A percentile compares a stretch with the other conserved stretches of the same genome.
phyloP scores from a whole-genome alignment of 768 basidiomycete genomes.

The Tubosaeta sp. region DNA sequence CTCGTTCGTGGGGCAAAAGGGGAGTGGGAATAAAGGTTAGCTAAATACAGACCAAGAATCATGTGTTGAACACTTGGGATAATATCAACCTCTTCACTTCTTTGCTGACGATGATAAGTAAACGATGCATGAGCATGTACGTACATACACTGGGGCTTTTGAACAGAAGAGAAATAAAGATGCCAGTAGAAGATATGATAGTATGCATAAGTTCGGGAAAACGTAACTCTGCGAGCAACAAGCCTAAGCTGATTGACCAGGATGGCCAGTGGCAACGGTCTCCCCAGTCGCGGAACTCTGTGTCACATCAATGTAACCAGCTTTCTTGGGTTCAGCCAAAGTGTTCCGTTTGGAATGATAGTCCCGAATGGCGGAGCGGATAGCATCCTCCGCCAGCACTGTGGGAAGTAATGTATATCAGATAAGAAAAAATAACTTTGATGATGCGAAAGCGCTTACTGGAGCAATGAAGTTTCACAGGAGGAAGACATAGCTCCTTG shows the following conservation, averaged over 20 bases:
- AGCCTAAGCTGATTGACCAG: conserved; percentile 31
- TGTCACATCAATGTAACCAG: conserved; percentile 68
- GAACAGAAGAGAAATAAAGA: conserved; percentile 16
- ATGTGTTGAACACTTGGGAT: background rate
- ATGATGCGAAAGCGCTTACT: conserved; percentile 48
- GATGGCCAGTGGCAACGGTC: conserved; percentile 50
- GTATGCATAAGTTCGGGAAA: background rate
- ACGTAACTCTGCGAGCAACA: conserved; percentile 1
- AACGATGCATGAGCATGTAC: conserved; percentile 6
- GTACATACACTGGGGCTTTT: conserved; percentile 12
- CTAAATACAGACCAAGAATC: background rate
- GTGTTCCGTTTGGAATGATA: conserved; percentile 80
- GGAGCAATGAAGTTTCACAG: conserved; percentile 94
- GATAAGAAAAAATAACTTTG: conserved; percentile 10
- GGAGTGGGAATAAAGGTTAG: conserved; percentile 26
- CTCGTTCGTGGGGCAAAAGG: conserved; percentile 67
- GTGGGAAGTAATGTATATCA: conserved; percentile 24
- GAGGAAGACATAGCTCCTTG: conserved; percentile 91
- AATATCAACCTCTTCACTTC: background rate
- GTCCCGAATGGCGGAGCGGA: conserved; percentile 95
- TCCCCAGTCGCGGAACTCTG: conserved; percentile 52
- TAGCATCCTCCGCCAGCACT: conserved; percentile 98
- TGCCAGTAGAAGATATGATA: conserved; percentile 9
- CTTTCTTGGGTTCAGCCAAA: conserved; percentile 46
- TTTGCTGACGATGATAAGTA: conserved; percentile 2